Base-by-base conservation (phyloP, 2,329 filamentous ascomycete species). In the Emericellopsis cladophorae region DNA sequence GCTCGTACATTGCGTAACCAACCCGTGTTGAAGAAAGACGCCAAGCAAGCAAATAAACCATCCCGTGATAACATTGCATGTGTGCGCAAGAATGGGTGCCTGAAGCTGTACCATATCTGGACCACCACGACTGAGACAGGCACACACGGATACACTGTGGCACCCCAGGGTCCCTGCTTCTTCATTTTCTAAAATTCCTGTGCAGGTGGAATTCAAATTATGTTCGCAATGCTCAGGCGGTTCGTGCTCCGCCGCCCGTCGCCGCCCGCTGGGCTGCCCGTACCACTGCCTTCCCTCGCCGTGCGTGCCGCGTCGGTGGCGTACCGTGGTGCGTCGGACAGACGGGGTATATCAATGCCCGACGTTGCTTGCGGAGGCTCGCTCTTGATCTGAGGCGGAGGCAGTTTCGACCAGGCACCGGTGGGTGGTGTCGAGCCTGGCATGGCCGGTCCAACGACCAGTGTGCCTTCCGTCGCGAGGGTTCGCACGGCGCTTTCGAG, bases 401-500 rank as follows among this genome's bases (percentile, higher is more conserved):
- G 43, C 5, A 51, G 34, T 1, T 53, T 45, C 3, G 54, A 46
- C 60, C 60, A 64, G 5, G 53, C 46, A n/a, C 52, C 56, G 5
- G 58, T 48, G 8, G 58, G 54, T 5, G 42, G 39, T 4, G 42
- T 24, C 37, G 47, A 32, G 14, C 37, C 11, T 21, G 43, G 21
- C 42, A 31, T 18, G 35, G 41, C 26, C 37, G 40, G 5, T 37
- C 38, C 18, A 32, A 33, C 42, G 41, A 29, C 12, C 40, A 42
- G n/a, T 36, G 42, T 39, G 7, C 29, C 37, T 21, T 15, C 26
- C 3, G 37, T 38, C 3, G 35, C 36, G 11, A 64, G 43, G 14
- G 51, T 51, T 14, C 60, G 55, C 22, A 59, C 45, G 12, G 60
- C 56, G 9, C 54, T 67, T 51, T 92, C 81, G 12, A 94, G 66